Percentiles rank a stretch among this genome's conserved stretches.
Conservation (phyloP, 805 yeast genomes). For the Priceomyces medius region DNA sequence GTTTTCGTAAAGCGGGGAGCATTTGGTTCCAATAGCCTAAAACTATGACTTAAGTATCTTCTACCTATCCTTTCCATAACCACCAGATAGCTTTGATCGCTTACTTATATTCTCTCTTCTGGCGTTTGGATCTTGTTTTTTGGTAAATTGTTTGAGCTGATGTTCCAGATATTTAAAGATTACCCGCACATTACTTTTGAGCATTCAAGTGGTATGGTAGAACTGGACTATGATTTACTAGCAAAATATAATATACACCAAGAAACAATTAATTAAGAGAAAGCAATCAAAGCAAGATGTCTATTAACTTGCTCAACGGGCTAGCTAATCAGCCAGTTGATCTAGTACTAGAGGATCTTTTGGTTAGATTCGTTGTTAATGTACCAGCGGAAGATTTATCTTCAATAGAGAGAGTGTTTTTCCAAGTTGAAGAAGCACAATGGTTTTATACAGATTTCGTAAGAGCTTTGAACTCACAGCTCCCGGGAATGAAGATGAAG, state of each 20-base stretch:
- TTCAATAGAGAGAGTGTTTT: constrained; percentile 74
- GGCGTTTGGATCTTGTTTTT: no score
- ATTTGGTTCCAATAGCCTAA: constrained; percentile 7
- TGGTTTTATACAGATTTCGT: constrained; percentile 94
- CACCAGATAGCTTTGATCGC: no score
- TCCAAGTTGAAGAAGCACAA: constrained; percentile 96
- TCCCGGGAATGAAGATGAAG: constrained; percentile 79
- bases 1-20: constrained; percentile 38
- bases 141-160: background rate
- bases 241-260: background rate
- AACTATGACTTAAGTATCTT: constrained; percentile 4
- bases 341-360: constrained; percentile 76
- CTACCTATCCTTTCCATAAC: background rate
- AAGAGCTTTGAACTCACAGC: constrained; percentile 64
- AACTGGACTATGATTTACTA: background rate
- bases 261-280: constrained; percentile 1
- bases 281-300: constrained; percentile 37
- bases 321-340: constrained; percentile 67
- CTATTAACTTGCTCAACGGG: constrained; percentile 54
- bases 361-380: constrained; percentile 87
- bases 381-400: constrained; percentile 90
- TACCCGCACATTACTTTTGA: background rate
- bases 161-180: background rate
- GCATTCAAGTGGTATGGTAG: background rate
- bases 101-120: no score